phyloP scores from a whole-genome alignment of 345 rosid species.

The Brassica incana region DNA sequence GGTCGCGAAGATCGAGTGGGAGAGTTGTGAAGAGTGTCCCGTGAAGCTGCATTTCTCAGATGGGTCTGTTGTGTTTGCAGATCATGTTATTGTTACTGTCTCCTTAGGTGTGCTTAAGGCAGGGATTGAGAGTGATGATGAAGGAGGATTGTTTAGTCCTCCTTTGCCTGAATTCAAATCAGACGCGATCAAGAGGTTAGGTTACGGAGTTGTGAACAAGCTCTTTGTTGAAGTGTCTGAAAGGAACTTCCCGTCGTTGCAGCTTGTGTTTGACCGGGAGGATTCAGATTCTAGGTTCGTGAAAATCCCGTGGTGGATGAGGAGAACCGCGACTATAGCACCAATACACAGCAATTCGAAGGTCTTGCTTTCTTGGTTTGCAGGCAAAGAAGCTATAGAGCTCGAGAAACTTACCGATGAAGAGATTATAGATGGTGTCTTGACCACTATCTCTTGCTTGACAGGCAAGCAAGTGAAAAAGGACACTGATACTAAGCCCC shows the following conservation, averaged over 20 bases:
- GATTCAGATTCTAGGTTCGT: constrained; percentile 54
- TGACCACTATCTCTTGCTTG: constrained; percentile 59
- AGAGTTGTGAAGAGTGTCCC: constrained; percentile 44
- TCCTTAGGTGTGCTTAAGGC: constrained; percentile 94
- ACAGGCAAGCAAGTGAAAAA: constrained; percentile 35
- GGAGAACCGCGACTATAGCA: constrained; percentile 71
- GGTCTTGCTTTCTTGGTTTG: constrained; percentile 85
- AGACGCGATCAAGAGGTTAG: constrained; percentile 76
- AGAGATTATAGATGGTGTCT: constrained; percentile 69
- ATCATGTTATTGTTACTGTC: constrained; percentile 88
- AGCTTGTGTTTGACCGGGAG: constrained; percentile 62
- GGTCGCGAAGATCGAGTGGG: constrained; percentile 75
- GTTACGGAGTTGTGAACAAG: constrained; percentile 94
- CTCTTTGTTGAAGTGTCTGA: constrained; percentile 52
- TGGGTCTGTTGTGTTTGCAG: constrained; percentile 69
- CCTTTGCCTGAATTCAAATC: constrained; percentile 72
- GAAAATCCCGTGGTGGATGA: constrained; percentile 93
- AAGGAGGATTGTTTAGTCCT: constrained; percentile 69
- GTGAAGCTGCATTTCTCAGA: constrained; percentile 83
- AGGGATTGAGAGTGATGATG: constrained; percentile 41
- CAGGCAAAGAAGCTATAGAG: constrained; percentile 91
- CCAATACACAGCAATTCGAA: constrained; percentile 77
- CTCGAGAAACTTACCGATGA: constrained; percentile 72
- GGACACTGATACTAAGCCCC: neutral
- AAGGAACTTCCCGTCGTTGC: constrained; percentile 59